Evolutionary conservation across 257 asterid species (phyloP).

Genomic region (Misopates orontium): DNA sequence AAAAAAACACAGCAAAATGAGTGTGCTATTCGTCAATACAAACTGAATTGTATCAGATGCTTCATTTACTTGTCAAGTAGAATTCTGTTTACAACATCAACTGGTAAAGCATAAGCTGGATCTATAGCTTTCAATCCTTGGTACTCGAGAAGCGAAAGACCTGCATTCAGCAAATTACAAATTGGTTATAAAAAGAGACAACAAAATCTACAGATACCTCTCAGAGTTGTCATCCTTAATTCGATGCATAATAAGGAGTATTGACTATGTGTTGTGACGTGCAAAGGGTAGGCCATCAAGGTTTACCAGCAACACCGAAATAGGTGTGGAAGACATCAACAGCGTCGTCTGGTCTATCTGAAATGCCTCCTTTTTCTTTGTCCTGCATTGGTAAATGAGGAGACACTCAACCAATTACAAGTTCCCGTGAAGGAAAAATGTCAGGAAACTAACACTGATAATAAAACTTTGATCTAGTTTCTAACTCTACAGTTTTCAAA

Average conservation of each 20-base stretch:
- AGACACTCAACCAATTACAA: no score
- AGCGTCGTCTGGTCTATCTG: conserved; percentile 93
- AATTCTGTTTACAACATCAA: conserved; percentile 60
- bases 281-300: no score
- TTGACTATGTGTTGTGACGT: neutral
- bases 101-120: conserved; percentile 84
- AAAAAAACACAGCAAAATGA: no score
- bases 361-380: conserved; percentile 88
- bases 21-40: no score
- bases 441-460: no score
- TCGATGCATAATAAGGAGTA: neutral
- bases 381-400: conserved; percentile 47
- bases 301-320: conserved; percentile 86
- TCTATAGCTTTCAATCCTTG: conserved; percentile 72
- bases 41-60: neutral
- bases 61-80: conserved; percentile 36
- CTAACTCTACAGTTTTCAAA: no score
- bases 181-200: no score
- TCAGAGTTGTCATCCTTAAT: no score
- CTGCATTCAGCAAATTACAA: conserved; percentile 28
- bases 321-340: conserved; percentile 91
- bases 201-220: no score
- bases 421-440: no score
- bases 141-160: conserved; percentile 82
- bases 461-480: no score